phyloP scores from a whole-genome alignment of 2,329 filamentous ascomycete genomes.

The Sarocladiaceae sp. region DNA sequence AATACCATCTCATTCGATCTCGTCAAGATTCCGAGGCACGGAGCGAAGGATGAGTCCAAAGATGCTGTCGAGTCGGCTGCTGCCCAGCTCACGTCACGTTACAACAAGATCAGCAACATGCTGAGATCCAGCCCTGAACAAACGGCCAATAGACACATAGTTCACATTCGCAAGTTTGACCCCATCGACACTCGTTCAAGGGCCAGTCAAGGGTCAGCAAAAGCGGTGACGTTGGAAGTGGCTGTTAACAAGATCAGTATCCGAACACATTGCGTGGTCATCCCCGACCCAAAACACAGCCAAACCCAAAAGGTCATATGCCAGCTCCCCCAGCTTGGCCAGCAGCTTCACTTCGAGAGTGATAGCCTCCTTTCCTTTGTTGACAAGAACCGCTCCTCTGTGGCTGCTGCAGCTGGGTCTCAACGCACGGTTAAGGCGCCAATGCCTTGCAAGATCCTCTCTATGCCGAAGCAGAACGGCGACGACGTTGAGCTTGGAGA shows the following conservation, averaged over 20 bases:
- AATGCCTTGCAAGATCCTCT: constrained; percentile 20
- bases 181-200: too few species aligned
- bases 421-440: constrained; percentile 14
- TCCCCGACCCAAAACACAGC: neutral
- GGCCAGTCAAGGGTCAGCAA: too few species aligned
- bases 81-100: neutral
- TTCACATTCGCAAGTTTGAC: neutral
- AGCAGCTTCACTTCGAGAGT: constrained; percentile 10
- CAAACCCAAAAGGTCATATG: neutral
- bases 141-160: neutral
- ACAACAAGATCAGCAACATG: neutral
- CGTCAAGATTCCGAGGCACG: too few species aligned
- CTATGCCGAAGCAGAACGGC: constrained; percentile 13
- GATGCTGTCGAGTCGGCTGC: too few species aligned
- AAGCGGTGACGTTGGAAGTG: neutral
- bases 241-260: neutral
- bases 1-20: neutral
- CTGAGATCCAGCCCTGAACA: neutral
- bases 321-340: neutral
- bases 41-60: too few species aligned
- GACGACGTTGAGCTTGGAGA: constrained; percentile 16
- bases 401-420: neutral
- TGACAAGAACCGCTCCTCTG: constrained; percentile 11
- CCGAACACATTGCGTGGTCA: neutral
- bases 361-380: constrained; percentile 20